Evolutionary conservation across 148 eudicot species (phyloP).

Genomic region (Drosera capensis): DNA sequence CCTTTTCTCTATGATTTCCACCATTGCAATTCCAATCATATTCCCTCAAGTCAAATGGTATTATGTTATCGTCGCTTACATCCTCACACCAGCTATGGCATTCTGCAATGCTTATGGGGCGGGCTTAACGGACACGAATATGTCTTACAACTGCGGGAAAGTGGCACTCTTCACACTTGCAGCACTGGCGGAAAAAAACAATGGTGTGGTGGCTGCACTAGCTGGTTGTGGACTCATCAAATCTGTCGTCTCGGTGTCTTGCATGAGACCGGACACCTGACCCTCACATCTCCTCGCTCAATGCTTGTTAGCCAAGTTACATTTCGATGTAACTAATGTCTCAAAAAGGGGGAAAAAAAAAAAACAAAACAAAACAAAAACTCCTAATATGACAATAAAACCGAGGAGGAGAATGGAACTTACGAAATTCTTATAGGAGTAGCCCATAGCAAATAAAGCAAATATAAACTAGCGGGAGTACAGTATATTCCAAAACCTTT

Average conservation of each 20-base stretch:
- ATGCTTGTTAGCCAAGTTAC: conserved; percentile 64
- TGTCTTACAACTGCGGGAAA: conserved; percentile 72
- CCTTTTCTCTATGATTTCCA: conserved; percentile 37
- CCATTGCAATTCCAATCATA: conserved; percentile 38
- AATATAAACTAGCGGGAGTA: too few relatives aligned
- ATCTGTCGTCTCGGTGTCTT: conserved; percentile 48
- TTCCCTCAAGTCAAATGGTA: conserved; percentile 61
- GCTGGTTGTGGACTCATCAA: conserved; percentile 68
- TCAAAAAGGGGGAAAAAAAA: conserved; percentile 38
- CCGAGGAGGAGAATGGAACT: too few relatives aligned
- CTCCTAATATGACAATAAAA: too few relatives aligned
- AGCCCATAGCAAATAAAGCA: too few relatives aligned
- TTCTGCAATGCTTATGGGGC: conserved; percentile 79
- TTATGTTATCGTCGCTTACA: conserved; percentile 41
- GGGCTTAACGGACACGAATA: conserved; percentile 74
- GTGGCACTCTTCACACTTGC: conserved; percentile 63
- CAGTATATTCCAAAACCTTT: too few relatives aligned
- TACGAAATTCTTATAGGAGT: too few relatives aligned
- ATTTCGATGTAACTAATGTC: conserved; percentile 54
- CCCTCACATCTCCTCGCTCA: conserved; percentile 57
- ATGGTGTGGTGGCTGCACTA: conserved; percentile 63
- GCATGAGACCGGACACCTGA: conserved; percentile 59
- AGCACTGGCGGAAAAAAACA: conserved; percentile 31
- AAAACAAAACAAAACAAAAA: too few relatives aligned
- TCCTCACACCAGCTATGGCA: conserved; percentile 46